These are phyloP conservation scores for Sodiomyces alkalinus DNA, from an alignment of 2,329 filamentous ascomycete species.

Conservation along the genomic window DNA sequence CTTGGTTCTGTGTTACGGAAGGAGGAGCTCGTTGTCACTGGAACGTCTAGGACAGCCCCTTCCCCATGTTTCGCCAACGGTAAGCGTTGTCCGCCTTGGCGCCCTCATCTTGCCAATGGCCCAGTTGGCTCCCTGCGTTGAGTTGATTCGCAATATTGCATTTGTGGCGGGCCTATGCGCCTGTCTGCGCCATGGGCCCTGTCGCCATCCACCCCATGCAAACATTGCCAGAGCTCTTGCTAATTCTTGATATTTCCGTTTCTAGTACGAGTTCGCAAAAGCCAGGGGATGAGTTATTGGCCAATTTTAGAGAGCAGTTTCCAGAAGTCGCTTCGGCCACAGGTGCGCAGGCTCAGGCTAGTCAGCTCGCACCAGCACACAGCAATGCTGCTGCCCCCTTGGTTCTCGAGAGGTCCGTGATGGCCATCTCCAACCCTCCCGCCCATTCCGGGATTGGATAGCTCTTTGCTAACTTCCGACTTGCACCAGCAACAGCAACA, in stretches of 20 bases:
- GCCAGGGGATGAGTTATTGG: constrained; percentile 70
- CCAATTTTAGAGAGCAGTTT: constrained; percentile 72
- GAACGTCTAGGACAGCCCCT: constrained; percentile 8
- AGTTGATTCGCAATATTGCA: too few species aligned
- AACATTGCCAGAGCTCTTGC: too few species aligned
- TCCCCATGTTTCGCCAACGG: constrained; percentile 20
- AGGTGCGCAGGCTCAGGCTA: constrained; percentile 24
- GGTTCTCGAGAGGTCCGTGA: constrained; percentile 1
- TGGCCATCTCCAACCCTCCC: constrained; percentile 1
- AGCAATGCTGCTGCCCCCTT: constrained; percentile 8
- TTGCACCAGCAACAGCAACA: constrained; percentile 28
- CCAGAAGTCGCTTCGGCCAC: constrained; percentile 50
- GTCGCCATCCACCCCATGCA: too few species aligned
- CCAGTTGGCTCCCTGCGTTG: too few species aligned
- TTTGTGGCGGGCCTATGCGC: too few species aligned
- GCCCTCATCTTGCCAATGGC: too few species aligned
- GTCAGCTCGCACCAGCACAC: constrained; percentile 17
- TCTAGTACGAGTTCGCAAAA: constrained; percentile 65
- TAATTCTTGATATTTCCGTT: constrained; percentile 6
- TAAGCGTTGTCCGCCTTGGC: constrained; percentile 9
- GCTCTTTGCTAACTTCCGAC: constrained; percentile 5
- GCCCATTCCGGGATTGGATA: constrained; percentile 1
- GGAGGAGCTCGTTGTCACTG: constrained; percentile 9
- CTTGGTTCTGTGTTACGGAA: constrained; percentile 4
- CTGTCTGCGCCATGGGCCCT: too few species aligned